A percentile compares a stretch with the other conserved stretches of the same genome.
phyloP scores from a whole-genome alignment of 2,329 filamentous ascomycete genomes.

The Aplosporella prunicola region DNA sequence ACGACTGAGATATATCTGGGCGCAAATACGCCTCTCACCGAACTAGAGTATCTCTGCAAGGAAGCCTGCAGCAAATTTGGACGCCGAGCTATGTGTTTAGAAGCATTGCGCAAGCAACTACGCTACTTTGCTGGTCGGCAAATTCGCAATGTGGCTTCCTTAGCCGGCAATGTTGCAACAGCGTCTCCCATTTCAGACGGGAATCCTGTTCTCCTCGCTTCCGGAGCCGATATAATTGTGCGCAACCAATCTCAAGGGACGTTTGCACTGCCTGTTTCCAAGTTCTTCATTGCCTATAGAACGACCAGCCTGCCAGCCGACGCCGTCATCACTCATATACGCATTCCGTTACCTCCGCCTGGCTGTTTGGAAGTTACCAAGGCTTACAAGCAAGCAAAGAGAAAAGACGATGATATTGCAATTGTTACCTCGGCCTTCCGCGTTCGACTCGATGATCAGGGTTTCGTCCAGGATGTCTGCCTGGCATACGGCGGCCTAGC shows the following conservation, averaged over 20 bases:
- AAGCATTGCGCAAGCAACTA: constrained; percentile 81
- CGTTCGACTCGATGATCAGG: constrained; percentile 57
- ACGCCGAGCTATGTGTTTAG: constrained; percentile 26
- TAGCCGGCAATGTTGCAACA: constrained; percentile 84
- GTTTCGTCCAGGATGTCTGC: constrained; percentile 61
- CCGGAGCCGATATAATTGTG: constrained; percentile 69
- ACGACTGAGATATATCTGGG: constrained; percentile 58
- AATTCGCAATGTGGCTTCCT: constrained; percentile 89
- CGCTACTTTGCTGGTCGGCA: constrained; percentile 90
- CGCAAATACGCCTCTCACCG: constrained; percentile 82
- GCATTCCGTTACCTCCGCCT: constrained; percentile 59
- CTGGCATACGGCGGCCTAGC: constrained; percentile 94
- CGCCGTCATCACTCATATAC: constrained; percentile 71
- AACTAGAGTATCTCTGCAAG: constrained; percentile 74
- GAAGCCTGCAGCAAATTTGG: constrained; percentile 50
- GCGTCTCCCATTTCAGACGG: constrained; percentile 92
- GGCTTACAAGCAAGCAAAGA: constrained; percentile 90
- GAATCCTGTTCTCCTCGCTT: constrained; percentile 82
- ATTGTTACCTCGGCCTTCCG: constrained; percentile 84
- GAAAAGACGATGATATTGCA: constrained; percentile 95
- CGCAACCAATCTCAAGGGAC: constrained; percentile 56
- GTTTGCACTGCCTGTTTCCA: constrained; percentile 58
- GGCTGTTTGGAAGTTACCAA: constrained; percentile 69
- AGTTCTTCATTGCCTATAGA: constrained; percentile 86
- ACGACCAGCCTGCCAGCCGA: constrained; percentile 69